Evolutionary conservation across 2,329 filamentous ascomycete species (phyloP).

Genomic region (Pseudocercospora ulei): DNA sequence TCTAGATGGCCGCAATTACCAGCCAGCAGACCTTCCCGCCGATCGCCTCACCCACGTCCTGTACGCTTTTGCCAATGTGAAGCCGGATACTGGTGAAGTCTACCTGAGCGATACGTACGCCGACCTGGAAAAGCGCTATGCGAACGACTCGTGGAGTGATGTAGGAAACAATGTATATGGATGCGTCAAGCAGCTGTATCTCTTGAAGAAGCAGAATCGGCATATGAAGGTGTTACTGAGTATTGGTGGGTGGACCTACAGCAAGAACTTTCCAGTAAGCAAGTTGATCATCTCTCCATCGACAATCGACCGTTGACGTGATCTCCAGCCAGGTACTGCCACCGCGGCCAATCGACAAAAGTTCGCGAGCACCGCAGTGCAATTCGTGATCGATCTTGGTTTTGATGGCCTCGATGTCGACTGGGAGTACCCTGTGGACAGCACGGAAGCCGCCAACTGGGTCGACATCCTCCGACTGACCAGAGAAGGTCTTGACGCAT

Average conservation of each 20-base stretch:
- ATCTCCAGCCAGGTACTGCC: conserved; percentile 46
- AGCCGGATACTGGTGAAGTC: conserved; percentile 68
- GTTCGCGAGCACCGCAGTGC: conserved; percentile 63
- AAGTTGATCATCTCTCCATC: not conserved
- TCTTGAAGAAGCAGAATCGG: conserved; percentile 66
- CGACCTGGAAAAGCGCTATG: conserved; percentile 60
- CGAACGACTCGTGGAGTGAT: conserved; percentile 55
- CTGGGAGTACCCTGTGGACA: conserved; percentile 42
- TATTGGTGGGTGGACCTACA: conserved; percentile 74
- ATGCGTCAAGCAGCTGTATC: conserved; percentile 63
- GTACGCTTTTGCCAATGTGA: conserved; percentile 87
- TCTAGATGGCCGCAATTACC: conserved; percentile 55
- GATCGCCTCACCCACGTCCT: conserved; percentile 79
- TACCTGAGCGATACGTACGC: conserved; percentile 59
- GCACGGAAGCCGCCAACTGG: conserved; percentile 35
- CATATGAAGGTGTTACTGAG: conserved; percentile 70
- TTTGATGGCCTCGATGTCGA: conserved; percentile 50
- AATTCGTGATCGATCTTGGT: conserved; percentile 68
- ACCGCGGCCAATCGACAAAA: conserved; percentile 51
- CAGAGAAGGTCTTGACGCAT: conserved; percentile 36
- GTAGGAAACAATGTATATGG: conserved; percentile 64
- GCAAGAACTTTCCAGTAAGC: conserved; percentile 58
- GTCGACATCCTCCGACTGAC: conserved; percentile 36
- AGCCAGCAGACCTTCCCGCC: conserved; percentile 71
- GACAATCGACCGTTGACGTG: conserved; percentile 5